Evolutionary conservation across 768 basidiomycete genomes (phyloP).

Genomic region (Russula ochroleuca): DNA sequence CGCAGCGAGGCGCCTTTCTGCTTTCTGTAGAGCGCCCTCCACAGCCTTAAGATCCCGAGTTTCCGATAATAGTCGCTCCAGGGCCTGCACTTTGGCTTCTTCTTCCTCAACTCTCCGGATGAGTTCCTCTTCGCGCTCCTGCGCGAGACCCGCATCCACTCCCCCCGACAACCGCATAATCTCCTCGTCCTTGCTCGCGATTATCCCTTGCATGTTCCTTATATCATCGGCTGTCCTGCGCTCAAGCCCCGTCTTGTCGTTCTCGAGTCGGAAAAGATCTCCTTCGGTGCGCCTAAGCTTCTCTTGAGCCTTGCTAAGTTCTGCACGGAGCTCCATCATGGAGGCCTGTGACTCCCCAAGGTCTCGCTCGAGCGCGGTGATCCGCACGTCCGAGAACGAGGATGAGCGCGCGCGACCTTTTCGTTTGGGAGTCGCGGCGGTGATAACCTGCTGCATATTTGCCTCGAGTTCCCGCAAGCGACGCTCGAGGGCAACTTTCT

Average conservation of each 20-base stretch:
- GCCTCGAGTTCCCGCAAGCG: conserved; percentile 57
- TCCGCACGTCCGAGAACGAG: conserved; percentile 49
- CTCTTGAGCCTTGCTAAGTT: conserved; percentile 41
- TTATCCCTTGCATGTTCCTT: conserved; percentile 38
- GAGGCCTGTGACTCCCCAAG: conserved; percentile 44
- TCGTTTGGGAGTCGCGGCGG: conserved; percentile 36
- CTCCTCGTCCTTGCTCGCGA: conserved; percentile 61
- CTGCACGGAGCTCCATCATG: conserved; percentile 43
- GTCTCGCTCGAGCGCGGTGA: conserved; percentile 53
- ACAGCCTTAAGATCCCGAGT: conserved; percentile 38
- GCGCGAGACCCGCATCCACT: conserved; percentile 37
- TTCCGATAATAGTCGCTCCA: conserved; percentile 48
- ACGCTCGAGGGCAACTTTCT: conserved; percentile 53
- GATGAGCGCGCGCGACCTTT: conserved; percentile 48
- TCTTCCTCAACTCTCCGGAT: conserved; percentile 68
- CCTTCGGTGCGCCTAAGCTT: conserved; percentile 47
- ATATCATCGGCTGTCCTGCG: conserved; percentile 45
- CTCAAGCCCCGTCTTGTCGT: conserved; percentile 55
- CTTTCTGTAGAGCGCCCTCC: conserved; percentile 33
- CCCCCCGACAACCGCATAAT: conserved; percentile 41
- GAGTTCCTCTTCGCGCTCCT: conserved; percentile 55
- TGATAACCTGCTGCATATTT: conserved; percentile 37
- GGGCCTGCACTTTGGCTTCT: conserved; percentile 55
- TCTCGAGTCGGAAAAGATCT: conserved; percentile 50
- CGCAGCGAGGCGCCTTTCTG: conserved; percentile 34